Evolutionary conservation across 306 rosid genomes (phyloP), one percentile per base, ranked within the genome.

Genomic region (Hylodesmum podocarpum): DNA sequence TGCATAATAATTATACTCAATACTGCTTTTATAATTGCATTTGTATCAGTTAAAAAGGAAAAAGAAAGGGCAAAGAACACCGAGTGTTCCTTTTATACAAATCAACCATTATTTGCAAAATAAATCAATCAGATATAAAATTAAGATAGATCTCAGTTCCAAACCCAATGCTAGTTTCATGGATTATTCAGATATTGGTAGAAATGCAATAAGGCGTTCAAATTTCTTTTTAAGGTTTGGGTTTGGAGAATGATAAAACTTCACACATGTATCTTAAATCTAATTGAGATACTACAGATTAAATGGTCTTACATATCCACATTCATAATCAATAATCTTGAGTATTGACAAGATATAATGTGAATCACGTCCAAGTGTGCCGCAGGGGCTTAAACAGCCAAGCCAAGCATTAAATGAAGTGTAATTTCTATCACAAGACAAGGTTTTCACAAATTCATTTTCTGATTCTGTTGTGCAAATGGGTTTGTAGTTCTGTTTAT

Each of bases 401-500:
- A 3, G 40, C 61, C 61, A 40, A 51, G 53, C 68, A 81, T 68
- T 70, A 55, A 74, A 36, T 49, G 28, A 24, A 13, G 36, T 6
- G 19, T 14, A 16, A 19, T 25, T 31, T 14, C 7, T 0, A 18
- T 37, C 44, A 54, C 33, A 19, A 13, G 11, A 47, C 9, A 10
- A 7, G 27, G 31, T 55, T 37, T 25, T 12, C 16, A 37, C 16
- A 27, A 27, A 53, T 8, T 29, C 28, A 34, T 54, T 41, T 61
- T 33, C 19, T 57, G 22, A 2, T 15, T 27, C n/a, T 14, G 15
- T 14, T 25, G 29, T 37, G 57, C 15, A 33, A 16, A 44, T 65
- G 66, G 50, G 54, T 37, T 58, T 16, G 34, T 39, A 9, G 5
- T 44, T 7, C 78, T 34, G 3, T 25, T 54, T 46, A 31, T 44